These are phyloP conservation scores for Luzula sylvatica DNA, from an alignment of 176 grass and related monocot species.

Conservation along the genomic window DNA sequence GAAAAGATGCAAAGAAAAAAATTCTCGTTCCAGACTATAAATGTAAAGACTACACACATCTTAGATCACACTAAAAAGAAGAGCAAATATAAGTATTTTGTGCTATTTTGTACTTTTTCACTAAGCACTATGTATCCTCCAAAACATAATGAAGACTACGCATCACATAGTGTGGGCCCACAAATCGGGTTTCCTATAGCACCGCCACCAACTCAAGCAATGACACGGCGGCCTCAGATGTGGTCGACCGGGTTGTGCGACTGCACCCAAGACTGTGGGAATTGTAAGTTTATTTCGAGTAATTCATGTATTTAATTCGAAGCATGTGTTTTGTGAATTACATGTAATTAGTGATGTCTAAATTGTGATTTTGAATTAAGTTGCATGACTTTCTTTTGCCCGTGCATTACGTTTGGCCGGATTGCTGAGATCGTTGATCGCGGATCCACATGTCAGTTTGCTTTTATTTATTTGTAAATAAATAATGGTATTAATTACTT, in stretches of 20 bases:
- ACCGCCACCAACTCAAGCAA: background rate
- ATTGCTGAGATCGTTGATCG: constrained; percentile 37
- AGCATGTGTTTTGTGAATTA: background rate
- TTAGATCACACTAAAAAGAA: no score
- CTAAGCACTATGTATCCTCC: background rate
- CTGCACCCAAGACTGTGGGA: constrained; percentile 33
- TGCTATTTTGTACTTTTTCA: background rate
- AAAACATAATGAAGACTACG: background rate
- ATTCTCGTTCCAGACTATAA: no score
- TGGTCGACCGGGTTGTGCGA: constrained; percentile 58
- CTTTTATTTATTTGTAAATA: background rate
- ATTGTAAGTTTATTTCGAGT: constrained; percentile 29
- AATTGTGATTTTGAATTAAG: constrained; percentile 17
- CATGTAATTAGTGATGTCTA: background rate
- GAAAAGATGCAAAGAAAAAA: no score
- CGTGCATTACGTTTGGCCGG: constrained; percentile 51
- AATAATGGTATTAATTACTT: background rate
- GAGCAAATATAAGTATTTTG: no score
- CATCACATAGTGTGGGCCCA: background rate
- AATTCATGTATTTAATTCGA: background rate
- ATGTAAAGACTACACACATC: no score
- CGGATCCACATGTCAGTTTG: constrained; percentile 26
- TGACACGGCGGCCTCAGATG: constrained; percentile 1
- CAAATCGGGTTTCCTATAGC: background rate
- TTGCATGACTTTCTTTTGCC: constrained; percentile 48